Conservation (phyloP, 768 basidiomycete species). For the Leucosporidium yakuticum region DNA sequence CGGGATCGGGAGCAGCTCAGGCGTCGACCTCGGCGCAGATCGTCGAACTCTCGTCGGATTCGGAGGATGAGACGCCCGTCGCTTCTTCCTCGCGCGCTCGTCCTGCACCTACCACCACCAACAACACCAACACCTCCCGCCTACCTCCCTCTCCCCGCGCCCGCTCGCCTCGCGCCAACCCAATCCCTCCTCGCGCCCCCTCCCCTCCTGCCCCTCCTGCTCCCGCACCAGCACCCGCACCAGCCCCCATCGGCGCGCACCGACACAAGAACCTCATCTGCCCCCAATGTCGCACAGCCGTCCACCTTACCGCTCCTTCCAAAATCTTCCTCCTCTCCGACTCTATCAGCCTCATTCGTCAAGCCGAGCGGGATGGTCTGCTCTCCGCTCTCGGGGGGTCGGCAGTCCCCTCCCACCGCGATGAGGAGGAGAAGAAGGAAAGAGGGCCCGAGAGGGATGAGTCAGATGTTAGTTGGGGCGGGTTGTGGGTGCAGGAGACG, state of each 20-base stretch:
- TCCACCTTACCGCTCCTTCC: slow-evolving; percentile 5
- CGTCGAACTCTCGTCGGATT: neutral
- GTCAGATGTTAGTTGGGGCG: slow-evolving; percentile 6
- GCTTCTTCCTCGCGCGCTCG: neutral
- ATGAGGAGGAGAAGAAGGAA: neutral
- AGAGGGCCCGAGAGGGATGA: slow-evolving; percentile 10
- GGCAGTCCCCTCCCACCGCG: neutral
- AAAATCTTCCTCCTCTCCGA: slow-evolving; percentile 29
- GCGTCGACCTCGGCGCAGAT: neutral
- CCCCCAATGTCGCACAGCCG: slow-evolving; percentile 25
- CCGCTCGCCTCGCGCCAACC: neutral
- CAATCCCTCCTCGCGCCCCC: neutral
- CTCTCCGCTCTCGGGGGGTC: neutral
- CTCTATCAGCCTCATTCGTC: slow-evolving; percentile 8
- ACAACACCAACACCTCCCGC: too few relatives aligned
- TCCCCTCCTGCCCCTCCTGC: neutral
- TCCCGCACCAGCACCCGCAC: neutral
- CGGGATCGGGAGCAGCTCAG: neutral
- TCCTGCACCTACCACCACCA: too few relatives aligned
- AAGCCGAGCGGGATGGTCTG: neutral
- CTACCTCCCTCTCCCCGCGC: neutral
- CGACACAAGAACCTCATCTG: slow-evolving; percentile 30
- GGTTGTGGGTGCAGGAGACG: slow-evolving; percentile 19
- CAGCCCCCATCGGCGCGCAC: slow-evolving; percentile 8
- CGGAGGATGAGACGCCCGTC: neutral